phyloP scores from a whole-genome alignment of 2,329 filamentous ascomycete genomes.

The Monilinia polystroma region DNA sequence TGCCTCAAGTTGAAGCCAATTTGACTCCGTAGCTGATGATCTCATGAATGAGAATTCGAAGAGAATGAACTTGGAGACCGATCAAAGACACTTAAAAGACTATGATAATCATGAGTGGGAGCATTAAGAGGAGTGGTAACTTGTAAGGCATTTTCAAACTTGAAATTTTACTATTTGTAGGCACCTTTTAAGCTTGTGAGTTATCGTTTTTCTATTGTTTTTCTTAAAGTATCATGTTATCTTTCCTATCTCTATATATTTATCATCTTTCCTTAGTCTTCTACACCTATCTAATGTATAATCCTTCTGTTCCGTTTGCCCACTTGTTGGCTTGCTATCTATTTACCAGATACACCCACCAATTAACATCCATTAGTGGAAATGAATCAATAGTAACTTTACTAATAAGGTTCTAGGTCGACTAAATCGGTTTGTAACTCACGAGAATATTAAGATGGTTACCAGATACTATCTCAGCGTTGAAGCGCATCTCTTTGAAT shows the following conservation, averaged over 20 bases:
- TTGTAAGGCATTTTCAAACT: too few species aligned
- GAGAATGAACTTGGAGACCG: background rate
- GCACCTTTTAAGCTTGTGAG: fast-evolving
- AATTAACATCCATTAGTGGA: too few species aligned
- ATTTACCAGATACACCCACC: background rate
- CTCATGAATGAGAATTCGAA: too few species aligned
- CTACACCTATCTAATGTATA: too few species aligned
- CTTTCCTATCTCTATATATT: background rate
- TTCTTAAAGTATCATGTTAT: background rate
- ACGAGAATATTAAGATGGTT: too few species aligned
- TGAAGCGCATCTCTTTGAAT: too few species aligned
- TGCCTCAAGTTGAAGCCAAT: too few species aligned
- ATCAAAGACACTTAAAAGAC: background rate
- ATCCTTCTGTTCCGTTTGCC: background rate
- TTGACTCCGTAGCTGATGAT: too few species aligned
- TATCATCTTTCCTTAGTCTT: background rate
- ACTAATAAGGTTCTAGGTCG: too few species aligned
- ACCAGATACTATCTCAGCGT: too few species aligned
- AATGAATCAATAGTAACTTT: too few species aligned
- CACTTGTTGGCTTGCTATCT: background rate
- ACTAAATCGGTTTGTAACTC: too few species aligned
- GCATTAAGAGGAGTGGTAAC: background rate
- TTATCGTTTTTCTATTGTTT: background rate
- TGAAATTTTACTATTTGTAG: background rate
- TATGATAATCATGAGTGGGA: background rate